Evolutionary conservation across 2,329 filamentous ascomycete species (phyloP).

Genomic region (Claviceps purpurea): DNA sequence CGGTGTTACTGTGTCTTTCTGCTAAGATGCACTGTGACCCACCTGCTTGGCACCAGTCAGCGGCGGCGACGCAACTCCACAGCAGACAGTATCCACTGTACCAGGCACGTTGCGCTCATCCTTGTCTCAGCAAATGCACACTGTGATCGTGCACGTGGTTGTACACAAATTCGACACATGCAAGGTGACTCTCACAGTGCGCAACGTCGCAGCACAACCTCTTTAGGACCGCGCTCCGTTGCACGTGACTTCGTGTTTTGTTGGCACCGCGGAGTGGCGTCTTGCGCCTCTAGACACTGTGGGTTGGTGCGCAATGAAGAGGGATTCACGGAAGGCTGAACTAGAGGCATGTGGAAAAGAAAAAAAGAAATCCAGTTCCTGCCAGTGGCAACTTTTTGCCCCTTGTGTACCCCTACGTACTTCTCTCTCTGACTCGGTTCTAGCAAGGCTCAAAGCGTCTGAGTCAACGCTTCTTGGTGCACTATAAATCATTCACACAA

Average conservation of each 20-base stretch:
- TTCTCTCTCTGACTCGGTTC: background rate
- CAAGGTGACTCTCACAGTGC: background rate
- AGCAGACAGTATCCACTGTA: background rate
- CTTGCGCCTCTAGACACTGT: slow-evolving; percentile 15
- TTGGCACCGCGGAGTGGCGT: slow-evolving; percentile 12
- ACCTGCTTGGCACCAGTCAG: background rate
- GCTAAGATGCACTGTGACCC: background rate
- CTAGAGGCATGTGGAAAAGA: background rate
- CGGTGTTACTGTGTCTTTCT: background rate
- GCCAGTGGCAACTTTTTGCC: slow-evolving; percentile 15
- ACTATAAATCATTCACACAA: too few species aligned
- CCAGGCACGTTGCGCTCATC: background rate
- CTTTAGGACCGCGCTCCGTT: background rate
- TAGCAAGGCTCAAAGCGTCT: too few species aligned
- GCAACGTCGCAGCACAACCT: slow-evolving; percentile 2
- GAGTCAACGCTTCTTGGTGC: background rate
- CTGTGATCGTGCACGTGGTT: slow-evolving; percentile 6
- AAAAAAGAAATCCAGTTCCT: slow-evolving; percentile 9
- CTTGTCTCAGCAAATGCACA: slow-evolving; percentile 3
- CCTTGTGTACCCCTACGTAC: background rate
- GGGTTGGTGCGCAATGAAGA: slow-evolving; percentile 11
- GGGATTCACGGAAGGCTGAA: slow-evolving; percentile 4
- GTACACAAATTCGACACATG: background rate
- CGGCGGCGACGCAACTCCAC: background rate
- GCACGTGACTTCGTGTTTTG: slow-evolving; percentile 23